These are phyloP conservation scores for Talaromyces sp. DNA, from an alignment of 2,329 filamentous ascomycete genomes.

Conservation along the genomic window DNA sequence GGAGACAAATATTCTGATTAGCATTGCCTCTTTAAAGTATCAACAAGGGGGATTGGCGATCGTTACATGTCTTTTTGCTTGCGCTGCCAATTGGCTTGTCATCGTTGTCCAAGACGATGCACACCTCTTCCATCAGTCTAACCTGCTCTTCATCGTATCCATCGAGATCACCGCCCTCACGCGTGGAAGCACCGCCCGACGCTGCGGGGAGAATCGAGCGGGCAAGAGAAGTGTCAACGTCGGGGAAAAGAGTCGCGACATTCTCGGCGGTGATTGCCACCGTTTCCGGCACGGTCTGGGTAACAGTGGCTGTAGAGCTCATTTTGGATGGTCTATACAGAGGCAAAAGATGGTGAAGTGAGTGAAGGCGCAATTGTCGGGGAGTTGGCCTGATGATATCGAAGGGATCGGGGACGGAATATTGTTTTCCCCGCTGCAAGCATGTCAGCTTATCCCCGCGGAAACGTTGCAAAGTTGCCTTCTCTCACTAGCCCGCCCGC, in stretches of 20 bases:
- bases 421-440: no score
- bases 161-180: constrained; percentile 63
- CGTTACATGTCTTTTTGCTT: constrained; percentile 93
- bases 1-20: constrained; percentile 11
- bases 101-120: constrained; percentile 90
- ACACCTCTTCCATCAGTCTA: constrained; percentile 96
- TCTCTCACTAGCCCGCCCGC: not conserved
- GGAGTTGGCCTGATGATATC: no score
- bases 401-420: no score
- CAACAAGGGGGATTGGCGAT: not conserved
- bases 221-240: constrained; percentile 60
- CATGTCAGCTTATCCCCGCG: no score
- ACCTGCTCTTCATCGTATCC: constrained; percentile 98
- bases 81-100: constrained; percentile 91
- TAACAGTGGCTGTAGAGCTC: constrained; percentile 45
- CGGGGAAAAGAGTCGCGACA: constrained; percentile 82
- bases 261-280: constrained; percentile 75
- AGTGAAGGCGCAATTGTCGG: no score
- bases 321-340: constrained; percentile 16
- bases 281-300: constrained; percentile 47
- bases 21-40: constrained; percentile 1
- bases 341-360: not conserved
- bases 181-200: constrained; percentile 26
- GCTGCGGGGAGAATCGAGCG: constrained; percentile 41
- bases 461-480: no score